Conservation (phyloP, 176 grass and related monocot species). For the Tillandsia fasciculata region DNA sequence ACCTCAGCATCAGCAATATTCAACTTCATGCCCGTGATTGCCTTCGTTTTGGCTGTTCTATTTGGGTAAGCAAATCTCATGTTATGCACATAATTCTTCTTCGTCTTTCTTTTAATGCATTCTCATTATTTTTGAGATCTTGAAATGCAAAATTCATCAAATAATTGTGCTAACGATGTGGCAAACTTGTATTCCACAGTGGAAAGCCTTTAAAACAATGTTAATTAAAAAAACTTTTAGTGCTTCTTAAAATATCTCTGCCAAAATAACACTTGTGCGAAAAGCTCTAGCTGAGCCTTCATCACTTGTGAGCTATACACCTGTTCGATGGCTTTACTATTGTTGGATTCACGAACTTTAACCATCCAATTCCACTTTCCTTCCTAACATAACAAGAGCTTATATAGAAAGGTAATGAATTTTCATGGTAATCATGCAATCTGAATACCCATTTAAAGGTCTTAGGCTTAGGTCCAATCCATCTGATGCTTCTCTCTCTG, state of each 20-base stretch:
- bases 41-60: constrained; percentile 52
- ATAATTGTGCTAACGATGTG: neutral
- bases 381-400: too few species aligned
- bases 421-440: neutral
- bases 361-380: neutral
- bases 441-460: neutral
- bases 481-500: neutral
- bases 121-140: neutral
- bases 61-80: constrained; percentile 31
- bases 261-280: too few species aligned
- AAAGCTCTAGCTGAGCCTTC: too few species aligned
- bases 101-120: too few species aligned
- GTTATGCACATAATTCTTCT: neutral
- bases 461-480: neutral
- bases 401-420: neutral
- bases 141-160: neutral
- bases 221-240: neutral
- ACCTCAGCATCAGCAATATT: constrained; percentile 43
- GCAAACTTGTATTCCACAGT: neutral
- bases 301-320: too few species aligned
- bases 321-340: too few species aligned
- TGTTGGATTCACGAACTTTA: too few species aligned
- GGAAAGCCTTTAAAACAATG: neutral
- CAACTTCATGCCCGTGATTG: constrained; percentile 52
- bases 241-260: too few species aligned